Evolutionary conservation across 306 rosid genomes (phyloP), one percentile per base, ranked within the genome.

Genomic region (Citrullus colocynthis): DNA sequence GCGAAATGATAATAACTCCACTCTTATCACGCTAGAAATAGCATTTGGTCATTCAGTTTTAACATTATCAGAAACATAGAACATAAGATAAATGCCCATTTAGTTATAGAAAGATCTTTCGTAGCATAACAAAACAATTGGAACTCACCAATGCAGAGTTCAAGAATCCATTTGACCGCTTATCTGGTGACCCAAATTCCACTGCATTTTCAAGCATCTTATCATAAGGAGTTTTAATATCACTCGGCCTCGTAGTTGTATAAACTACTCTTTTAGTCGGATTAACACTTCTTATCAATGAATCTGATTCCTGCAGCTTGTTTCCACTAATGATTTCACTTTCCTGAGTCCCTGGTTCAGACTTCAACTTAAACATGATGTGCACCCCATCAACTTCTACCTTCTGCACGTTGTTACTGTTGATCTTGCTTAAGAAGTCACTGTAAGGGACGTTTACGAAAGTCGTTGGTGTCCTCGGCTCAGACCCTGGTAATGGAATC

Each of bases 341-440:
- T 69, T 86, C 93, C 80, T 78, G 85, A 63, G 59, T 44, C 70
- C 74, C 83, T 0, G 80, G 76, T 54, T 89, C 97, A 51, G 89
- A 80, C 83, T 95, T 95, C 88, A 95, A 79, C 87, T 92, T 95
- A 73, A 91, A 95, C 99, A 87, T 89, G 28, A 95, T 85, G 75
- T 89, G 97, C 45, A 95, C 93, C 66, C 97, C 98, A 82, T 95
- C 99, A 78, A 95, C 99, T 89, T 95, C 96, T 67, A 92, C 99
- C 83, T 95, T 95, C 80, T 88, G 96, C 32, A 95, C 97, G 81
- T 89, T 93, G 77, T 95, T 89, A 60, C 82, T 28, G 79, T 91
- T 92, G 7, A 95, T 84, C 81, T 87, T 95, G 63, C 93, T 89
- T 91, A 95, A 75, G 71, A 95, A 95, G 13, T 95, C 98, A 48